These are phyloP conservation scores for Antitrichia curtipendula DNA, from an alignment of 225 moss, liverwort and hornwort species.

Conservation along the genomic window DNA sequence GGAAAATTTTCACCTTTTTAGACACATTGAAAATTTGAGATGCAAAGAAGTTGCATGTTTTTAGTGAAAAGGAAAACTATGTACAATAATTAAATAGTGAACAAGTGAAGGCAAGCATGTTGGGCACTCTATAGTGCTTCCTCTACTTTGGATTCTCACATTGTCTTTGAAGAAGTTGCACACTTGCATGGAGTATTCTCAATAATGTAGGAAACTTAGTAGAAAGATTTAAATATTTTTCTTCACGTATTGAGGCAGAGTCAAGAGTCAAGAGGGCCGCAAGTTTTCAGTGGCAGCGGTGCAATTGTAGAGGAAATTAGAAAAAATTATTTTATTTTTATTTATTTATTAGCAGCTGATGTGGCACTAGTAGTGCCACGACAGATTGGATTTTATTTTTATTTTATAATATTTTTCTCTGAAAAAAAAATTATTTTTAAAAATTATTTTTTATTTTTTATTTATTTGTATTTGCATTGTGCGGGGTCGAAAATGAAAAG, in stretches of 20 bases:
- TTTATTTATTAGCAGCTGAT: too few species aligned
- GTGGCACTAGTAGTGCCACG: too few species aligned
- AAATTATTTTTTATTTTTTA: too few species aligned
- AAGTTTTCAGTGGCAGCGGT: too few species aligned
- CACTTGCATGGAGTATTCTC: fast-evolving
- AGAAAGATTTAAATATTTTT: not conserved
- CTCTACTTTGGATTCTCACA: not conserved
- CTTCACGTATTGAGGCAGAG: not conserved
- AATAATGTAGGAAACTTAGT: not conserved
- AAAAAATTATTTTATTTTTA: too few species aligned
- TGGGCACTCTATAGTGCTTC: not conserved
- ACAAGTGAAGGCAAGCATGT: not conserved
- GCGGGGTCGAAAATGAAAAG: too few species aligned
- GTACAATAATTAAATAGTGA: not conserved
- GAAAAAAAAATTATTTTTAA: too few species aligned
- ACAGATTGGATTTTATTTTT: too few species aligned
- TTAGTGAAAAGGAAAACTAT: not conserved
- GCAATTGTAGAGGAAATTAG: too few species aligned
- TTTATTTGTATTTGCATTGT: too few species aligned
- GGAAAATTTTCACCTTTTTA: not conserved
- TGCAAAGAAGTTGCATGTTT: not conserved
- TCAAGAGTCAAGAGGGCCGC: not conserved
- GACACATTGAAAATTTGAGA: not conserved
- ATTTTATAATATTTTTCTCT: too few species aligned
- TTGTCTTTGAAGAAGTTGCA: not conserved